Base-by-base conservation (phyloP, 1,284 basidiomycete genomes). In the Pyrrhoderma noxium region DNA sequence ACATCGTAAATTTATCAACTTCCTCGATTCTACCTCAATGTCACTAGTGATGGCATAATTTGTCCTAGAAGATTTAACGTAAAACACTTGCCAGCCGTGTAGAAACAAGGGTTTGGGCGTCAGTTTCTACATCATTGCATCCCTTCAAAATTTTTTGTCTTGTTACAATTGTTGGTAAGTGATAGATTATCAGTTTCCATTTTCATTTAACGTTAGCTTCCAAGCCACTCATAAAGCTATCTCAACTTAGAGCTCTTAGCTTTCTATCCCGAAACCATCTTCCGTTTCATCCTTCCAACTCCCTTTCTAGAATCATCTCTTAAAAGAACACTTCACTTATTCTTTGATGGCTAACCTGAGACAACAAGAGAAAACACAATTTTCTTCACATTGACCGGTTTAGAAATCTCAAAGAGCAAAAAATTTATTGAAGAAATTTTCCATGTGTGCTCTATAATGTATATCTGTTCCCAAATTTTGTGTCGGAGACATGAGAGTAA, bases 301-400 rank as follows among this genome's bases (percentile, higher is more conserved):
- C 14, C 31, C 42, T 1, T 31, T 23, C 42, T 44, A 23, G 21
- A n/a, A 23, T 7, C 8, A 23, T 31, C 31, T 44, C 42, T 25
- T 21, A 5, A n/a, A 27, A 43, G 3, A 23, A 23, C 42, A 31
- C 16, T 23, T n/a, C n/a, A 44, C 42, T 22, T 42, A 31, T 16
- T 11, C 18, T 19, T 21, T 45, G 7, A 96, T 97, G 93, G 91
- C 87, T 49, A 96, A 95, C 67, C 93, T 93, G 59, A 80, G 93
- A 54, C 93, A 96, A 69, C 76, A 89, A 56, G 76, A 83, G 56
- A 93, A 93, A 70, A 65, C 77, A 47, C 81, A 83, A 34, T 91
- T 89, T 44, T 79, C 80, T 19, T 72, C 79, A 8, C 75, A 91
- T 63, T 79, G 71, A 58, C 70, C 83, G 16, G 76, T 91, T 47